A percentile compares a stretch with the other conserved stretches of the same genome.
phyloP scores from a whole-genome alignment of 2,329 filamentous ascomycete genomes.

The Fusarium mexicanum region DNA sequence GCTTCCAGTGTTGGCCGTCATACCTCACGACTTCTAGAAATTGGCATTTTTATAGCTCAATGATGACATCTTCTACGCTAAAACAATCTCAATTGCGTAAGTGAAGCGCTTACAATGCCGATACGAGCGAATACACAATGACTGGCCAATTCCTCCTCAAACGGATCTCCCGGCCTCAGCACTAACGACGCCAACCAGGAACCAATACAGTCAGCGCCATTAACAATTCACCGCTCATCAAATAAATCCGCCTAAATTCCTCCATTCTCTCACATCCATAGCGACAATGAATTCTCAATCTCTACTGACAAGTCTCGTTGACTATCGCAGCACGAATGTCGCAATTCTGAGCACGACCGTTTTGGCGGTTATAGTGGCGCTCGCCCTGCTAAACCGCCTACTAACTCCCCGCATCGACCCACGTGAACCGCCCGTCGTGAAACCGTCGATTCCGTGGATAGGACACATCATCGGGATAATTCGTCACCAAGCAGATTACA shows the following conservation, averaged over 20 bases:
- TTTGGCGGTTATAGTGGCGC: conserved; percentile 8
- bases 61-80: rapidly evolving
- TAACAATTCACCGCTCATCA: neutral
- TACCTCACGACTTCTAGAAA: rapidly evolving
- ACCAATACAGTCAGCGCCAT: neutral
- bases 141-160: neutral
- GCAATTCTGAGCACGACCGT: conserved; percentile 48
- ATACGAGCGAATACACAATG: neutral
- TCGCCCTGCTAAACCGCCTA: conserved; percentile 29
- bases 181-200: neutral
- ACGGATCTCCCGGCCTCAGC: neutral
- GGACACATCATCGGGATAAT: conserved; percentile 58
- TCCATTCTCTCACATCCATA: neutral
- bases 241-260: neutral
- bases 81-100: rapidly evolving
- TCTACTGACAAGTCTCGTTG: conserved; percentile 2
- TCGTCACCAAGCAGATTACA: conserved; percentile 49
- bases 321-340: neutral
- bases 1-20: neutral
- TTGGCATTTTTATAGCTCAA: rapidly evolving
- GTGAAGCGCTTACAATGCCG: neutral
- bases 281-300: neutral
- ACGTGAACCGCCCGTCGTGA: conserved; percentile 55
- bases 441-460: conserved; percentile 53
- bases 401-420: conserved; percentile 41